phyloP scores from a whole-genome alignment of 257 asterid species.

The Primulina eburnea region DNA sequence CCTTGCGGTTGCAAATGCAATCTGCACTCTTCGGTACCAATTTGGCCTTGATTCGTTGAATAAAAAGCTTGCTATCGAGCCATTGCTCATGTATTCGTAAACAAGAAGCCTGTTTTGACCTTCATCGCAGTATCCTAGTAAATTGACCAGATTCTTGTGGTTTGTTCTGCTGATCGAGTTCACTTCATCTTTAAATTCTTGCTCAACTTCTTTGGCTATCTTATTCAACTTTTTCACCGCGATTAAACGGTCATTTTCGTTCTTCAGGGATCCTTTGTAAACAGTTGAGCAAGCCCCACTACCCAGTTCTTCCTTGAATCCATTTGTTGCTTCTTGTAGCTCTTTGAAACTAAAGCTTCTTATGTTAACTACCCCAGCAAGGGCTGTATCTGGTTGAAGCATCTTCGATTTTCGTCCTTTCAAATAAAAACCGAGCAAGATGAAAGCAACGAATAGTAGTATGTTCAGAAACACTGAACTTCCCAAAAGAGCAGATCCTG shows the following conservation, averaged over 20 bases:
- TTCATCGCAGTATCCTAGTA: constrained; percentile 35
- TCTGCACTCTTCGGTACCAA: constrained; percentile 29
- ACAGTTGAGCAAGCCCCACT: constrained; percentile 36
- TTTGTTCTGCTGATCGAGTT: constrained; percentile 38
- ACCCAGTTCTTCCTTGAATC: constrained; percentile 34
- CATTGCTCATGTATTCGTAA: constrained; percentile 39
- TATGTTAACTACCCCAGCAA: constrained; percentile 11
- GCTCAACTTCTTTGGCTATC: constrained; percentile 20
- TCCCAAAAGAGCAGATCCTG: constrained; percentile 22
- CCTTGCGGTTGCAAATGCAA: constrained; percentile 29
- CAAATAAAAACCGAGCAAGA: background rate
- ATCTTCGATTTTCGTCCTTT: background rate
- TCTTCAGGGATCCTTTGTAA: constrained; percentile 21
- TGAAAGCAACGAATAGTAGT: constrained; percentile 3
- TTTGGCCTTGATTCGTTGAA: constrained; percentile 27
- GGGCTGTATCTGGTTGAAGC: background rate
- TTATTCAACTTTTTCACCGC: constrained; percentile 38
- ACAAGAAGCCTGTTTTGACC: constrained; percentile 30
- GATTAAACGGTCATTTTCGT: constrained; percentile 1
- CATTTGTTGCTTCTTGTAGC: constrained; percentile 30
- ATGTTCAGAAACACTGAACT: constrained; percentile 23
- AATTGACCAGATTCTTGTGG: constrained; percentile 40
- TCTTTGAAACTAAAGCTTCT: constrained; percentile 21
- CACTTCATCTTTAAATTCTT: constrained; percentile 40
- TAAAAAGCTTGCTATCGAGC: constrained; percentile 30